Evolutionary conservation across 805 yeast species (phyloP), one percentile per base, ranked within the genome.

Genomic region (Saturnispora gosingensis): DNA sequence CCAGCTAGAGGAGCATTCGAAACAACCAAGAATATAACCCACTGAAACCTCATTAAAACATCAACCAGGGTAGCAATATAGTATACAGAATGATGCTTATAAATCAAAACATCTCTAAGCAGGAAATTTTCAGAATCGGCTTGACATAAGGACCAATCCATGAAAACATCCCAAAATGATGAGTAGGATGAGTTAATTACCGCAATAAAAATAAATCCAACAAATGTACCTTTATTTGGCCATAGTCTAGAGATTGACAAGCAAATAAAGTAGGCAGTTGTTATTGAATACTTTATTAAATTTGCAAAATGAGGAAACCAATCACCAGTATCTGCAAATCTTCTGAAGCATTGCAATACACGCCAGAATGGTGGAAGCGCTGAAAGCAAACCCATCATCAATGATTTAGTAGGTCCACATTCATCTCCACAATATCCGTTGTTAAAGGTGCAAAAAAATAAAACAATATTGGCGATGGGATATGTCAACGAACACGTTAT

Each of bases 251-350:
- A 90, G 18, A 84, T 67, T 68, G 95, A 85, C 58, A 93, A 72
- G 6, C 82, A 70, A 59, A 81, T 78, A 66, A 86, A 82, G 65
- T 86, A 88, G 16, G 76, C 59, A 3, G 86, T 75, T 1, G 90
- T 76, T 28, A 84, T 67, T 1, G 76, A 61, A 65, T 91, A 93
- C 66, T 93, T 93, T 32, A 73, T 60, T 72, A 88, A 85, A 60
- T 93, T 93, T 9, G 96, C 90, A 55, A 91, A 69, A 73, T 93
- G 99, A 0, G 99, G 99, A 64, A 93, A 93, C 85, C 90, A 84
- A 60, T 90, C 96, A 2, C 95, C 91, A 0, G 97, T 85, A 63
- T 93, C 99, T 25, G 82, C 78, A 63, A 76, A 93, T 75, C 99
- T 93, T 60, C 99, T 73, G 34, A 85, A 64, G 66, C 99, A 93